phyloP scores from a whole-genome alignment of 108 stramenopile genomes.

The Parietichytrium sp. region DNA sequence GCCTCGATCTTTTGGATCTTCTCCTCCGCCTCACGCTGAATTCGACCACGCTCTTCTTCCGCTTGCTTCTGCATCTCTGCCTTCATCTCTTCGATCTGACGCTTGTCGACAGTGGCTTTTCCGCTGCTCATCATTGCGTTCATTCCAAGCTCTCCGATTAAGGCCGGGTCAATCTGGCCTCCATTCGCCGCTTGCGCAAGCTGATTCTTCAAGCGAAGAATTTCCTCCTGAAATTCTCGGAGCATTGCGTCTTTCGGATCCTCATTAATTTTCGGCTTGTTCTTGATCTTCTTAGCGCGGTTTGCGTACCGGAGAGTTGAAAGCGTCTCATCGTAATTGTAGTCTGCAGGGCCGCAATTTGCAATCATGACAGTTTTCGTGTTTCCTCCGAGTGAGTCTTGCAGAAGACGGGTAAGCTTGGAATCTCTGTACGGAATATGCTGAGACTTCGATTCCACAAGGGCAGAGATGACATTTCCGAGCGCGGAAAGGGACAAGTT shows the following conservation, averaged over 20 bases:
- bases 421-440: conserved; percentile 98
- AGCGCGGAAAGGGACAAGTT: conserved; percentile 66
- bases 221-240: conserved; percentile 81
- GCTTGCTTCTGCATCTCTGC: conserved; percentile 51
- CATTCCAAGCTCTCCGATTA: conserved; percentile 19
- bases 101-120: conserved; percentile 1
- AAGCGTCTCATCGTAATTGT: conserved; percentile 95
- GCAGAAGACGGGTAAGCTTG: conserved; percentile 95
- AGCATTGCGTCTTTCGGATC: conserved; percentile 91
- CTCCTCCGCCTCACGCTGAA: conserved; percentile 58
- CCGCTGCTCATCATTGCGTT: conserved; percentile 32
- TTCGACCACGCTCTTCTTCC: conserved; percentile 54
- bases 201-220: conserved; percentile 52
- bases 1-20: conserved; percentile 58
- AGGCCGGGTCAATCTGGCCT: background rate
- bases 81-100: conserved; percentile 53
- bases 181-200: background rate
- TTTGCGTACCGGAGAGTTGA: conserved; percentile 96
- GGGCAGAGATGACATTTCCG: conserved; percentile 85
- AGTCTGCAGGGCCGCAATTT: conserved; percentile 93
- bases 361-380: conserved; percentile 88
- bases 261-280: conserved; percentile 96
- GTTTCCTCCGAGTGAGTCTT: conserved; percentile 93
- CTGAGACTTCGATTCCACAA: conserved; percentile 85
- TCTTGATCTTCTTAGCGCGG: conserved; percentile 99